Conservation (phyloP, 2,329 filamentous ascomycete genomes). For the Emydomyces testavorans region DNA sequence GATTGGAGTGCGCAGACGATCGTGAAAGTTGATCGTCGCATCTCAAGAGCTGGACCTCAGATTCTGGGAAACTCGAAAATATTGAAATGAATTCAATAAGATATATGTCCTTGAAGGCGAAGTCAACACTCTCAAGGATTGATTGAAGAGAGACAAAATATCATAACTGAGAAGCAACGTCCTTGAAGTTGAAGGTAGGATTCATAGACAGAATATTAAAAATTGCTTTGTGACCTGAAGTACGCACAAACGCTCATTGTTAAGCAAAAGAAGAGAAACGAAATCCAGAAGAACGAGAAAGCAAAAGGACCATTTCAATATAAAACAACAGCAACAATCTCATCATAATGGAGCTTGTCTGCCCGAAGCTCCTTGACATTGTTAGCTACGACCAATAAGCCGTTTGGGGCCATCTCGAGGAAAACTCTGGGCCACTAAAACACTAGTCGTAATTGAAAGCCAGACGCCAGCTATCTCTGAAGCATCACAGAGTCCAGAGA, state of each 20-base stretch:
- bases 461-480: slow-evolving; percentile 1
- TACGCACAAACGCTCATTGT: not conserved
- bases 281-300: not conserved
- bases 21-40: not conserved
- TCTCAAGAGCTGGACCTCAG: not conserved
- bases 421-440: slow-evolving; percentile 1
- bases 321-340: not conserved
- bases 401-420: not conserved
- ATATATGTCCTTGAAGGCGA: not conserved
- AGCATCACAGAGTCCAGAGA: not conserved
- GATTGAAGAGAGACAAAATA: not conserved
- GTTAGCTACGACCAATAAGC: not conserved
- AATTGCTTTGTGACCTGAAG: not conserved
- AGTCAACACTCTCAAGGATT: not conserved
- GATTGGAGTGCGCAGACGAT: slow-evolving; percentile 1
- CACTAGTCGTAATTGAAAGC: not conserved
- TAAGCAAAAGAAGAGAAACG: not conserved
- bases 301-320: not conserved
- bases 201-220: not conserved
- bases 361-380: not conserved
- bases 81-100: not conserved
- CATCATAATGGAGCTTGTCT: not conserved
- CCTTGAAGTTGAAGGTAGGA: not conserved
- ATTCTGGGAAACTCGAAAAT: not conserved
- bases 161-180: not conserved